Base-by-base conservation (phyloP, 2,329 filamentous ascomycete genomes). In the Nemania sp. region DNA sequence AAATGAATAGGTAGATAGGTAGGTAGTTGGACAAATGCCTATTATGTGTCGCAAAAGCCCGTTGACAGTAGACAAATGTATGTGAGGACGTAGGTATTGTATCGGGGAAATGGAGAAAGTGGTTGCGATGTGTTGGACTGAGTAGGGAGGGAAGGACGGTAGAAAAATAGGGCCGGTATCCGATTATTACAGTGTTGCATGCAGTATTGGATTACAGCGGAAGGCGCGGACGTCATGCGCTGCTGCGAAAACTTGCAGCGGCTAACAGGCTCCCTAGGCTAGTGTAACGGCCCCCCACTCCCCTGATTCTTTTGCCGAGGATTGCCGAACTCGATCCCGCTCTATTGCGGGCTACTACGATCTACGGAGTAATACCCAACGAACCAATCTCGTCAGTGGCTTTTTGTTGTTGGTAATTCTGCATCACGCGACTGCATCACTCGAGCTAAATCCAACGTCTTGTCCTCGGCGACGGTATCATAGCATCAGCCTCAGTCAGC, bases 201-300 rank as follows among this genome's bases (percentile, higher is more conserved):
- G 48, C 47, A 43, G 54, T 34, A 30, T 43, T 33, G 48, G 57
- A 41, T 30, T 28, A 45, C 30, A 36, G 43, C 28, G 30, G 39
- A 52, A 60, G 56, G 53, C 55, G 60, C 52, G 60, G 56, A 66
- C 65, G 64, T 66, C 65, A 67, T 65, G 54, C 31, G n/a, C 52
- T 49, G 52, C 43, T 45, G 42, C 33, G 54, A 49, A 59, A 55
- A 59, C 51, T 5, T 31, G 28, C 9, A 4, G 28, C n/a, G n/a
- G n/a, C n/a, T n/a, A n/a, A n/a, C n/a, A n/a, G n/a, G n/a, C n/a
- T n/a, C n/a, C n/a, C n/a, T n/a, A n/a, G n/a, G n/a, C n/a, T n/a
- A n/a, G n/a, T n/a, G n/a, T n/a, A 31, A 9, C 9, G 28, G 28
- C 28, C n/a, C 28, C 28, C 11, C 28, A 31, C 45, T 52, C 26